Evolutionary conservation across 2,329 filamentous ascomycete species (phyloP).

Genomic region (Pseudogymnoascus sp.): DNA sequence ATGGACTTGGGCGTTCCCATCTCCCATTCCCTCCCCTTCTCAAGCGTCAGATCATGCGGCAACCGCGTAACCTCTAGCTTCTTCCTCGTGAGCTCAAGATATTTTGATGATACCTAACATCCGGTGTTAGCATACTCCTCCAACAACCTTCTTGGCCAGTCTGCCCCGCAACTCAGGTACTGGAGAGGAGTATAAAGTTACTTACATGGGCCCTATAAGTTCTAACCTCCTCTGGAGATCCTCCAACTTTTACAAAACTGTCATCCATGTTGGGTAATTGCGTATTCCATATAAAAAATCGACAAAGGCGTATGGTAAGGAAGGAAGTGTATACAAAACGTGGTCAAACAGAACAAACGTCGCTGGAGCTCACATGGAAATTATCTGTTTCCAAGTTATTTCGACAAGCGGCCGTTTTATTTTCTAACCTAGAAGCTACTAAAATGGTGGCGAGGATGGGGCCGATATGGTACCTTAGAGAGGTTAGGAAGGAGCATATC

Average conservation of each 20-base stretch:
- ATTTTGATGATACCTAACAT: constrained; percentile 56
- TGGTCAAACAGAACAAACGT: constrained; percentile 7
- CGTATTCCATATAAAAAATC: constrained; percentile 3
- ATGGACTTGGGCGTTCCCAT: constrained; percentile 48
- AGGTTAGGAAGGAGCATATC: not conserved
- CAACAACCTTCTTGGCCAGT: not conserved
- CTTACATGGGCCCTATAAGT: constrained; percentile 54
- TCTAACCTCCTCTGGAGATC: constrained; percentile 38
- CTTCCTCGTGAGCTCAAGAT: constrained; percentile 59
- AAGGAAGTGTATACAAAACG: not conserved
- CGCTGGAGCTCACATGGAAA: constrained; percentile 1
- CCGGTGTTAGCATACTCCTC: not conserved
- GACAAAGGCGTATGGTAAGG: not conserved
- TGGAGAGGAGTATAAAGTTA: constrained; percentile 13
- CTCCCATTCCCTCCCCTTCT: constrained; percentile 47
- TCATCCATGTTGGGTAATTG: constrained; percentile 9
- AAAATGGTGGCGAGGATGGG: constrained; percentile 9
- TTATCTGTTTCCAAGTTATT: constrained; percentile 7
- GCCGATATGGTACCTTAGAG: constrained; percentile 4
- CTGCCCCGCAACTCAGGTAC: not conserved
- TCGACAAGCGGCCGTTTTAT: constrained; percentile 9
- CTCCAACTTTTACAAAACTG: constrained; percentile 5
- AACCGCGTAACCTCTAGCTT: constrained; percentile 62
- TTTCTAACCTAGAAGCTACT: constrained; percentile 1
- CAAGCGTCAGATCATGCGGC: constrained; percentile 49